Base-by-base conservation (phyloP, 345 rosid genomes). In the Rhodamnia argentea region DNA sequence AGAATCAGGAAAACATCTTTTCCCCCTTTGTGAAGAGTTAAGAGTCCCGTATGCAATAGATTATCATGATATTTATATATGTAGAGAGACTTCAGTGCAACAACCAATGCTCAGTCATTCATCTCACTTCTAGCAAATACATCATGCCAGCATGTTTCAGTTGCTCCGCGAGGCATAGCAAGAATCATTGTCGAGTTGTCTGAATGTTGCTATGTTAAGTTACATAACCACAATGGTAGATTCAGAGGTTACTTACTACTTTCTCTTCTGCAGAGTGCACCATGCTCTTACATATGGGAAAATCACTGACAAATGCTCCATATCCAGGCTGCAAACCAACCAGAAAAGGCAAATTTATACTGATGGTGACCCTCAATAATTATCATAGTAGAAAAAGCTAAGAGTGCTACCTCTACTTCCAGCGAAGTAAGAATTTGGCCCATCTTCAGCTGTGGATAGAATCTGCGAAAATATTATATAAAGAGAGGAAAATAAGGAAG, bases 371-470 rank as follows among this genome's bases (percentile, higher is more conserved):
- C 62, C 52, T 84, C 50, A 85, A 52, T 40, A 84, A 7, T 40
- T 54, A 52, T 76, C 53, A 83, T 40, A 81, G 87, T 42, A 60
- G 54, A 84, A 83, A 74, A 52, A 81, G 88, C 84, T 87, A 74
- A 27, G 52, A 24, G 14, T 32, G 26, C 85, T 89, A 97, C 99
- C 98, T 95, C 89, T 56, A 91, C 93, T 90, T 96, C 98, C 86
- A 94, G 88, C 86, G 90, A 91, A 88, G 92, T 90, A 83, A 97
- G 94, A 86, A 92, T 90, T 58, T 93, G 88, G n/a, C 98, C 96
- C 91, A 93, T 88, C 89, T 90, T 95, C 92, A 95, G 87, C 57
- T 85, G 86, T 16, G 99, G 98, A 91, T 94, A 95, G 92, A 90
- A 95, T 92, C 99, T 96, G 91, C 44, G 89, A 55, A 83, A 7